phyloP scores from a whole-genome alignment of 1,139 yeast species.

The Kodamaea anthophila region DNA sequence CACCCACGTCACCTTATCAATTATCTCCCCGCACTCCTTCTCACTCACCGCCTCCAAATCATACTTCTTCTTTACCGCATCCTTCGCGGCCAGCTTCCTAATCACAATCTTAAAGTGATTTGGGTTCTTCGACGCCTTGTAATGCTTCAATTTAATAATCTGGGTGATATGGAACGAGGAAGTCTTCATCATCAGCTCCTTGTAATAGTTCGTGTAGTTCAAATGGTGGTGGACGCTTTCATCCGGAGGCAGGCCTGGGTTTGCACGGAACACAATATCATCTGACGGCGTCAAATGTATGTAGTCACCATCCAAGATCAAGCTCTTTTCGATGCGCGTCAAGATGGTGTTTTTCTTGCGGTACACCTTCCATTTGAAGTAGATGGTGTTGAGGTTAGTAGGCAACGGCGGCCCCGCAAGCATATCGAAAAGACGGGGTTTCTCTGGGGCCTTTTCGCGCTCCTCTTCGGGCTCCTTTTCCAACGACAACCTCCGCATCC shows the following conservation, averaged over 20 bases:
- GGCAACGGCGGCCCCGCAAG: constrained; percentile 33
- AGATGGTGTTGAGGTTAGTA: constrained; percentile 32
- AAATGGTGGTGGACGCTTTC: constrained; percentile 48
- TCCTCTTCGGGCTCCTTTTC: not conserved
- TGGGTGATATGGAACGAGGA: constrained; percentile 84
- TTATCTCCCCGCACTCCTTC: constrained; percentile 67
- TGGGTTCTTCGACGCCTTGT: constrained; percentile 58
- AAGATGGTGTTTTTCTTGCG: constrained; percentile 82
- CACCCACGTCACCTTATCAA: constrained; percentile 55
- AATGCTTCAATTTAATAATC: constrained; percentile 69
- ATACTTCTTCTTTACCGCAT: constrained; percentile 56
- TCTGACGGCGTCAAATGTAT: constrained; percentile 83
- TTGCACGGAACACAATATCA: constrained; percentile 46
- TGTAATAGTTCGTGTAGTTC: constrained; percentile 38
- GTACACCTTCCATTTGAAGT: constrained; percentile 70
- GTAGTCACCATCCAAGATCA: constrained; percentile 91
- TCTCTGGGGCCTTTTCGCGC: not conserved
- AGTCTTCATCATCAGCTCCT: constrained; percentile 58
- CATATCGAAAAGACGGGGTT: constrained; percentile 32
- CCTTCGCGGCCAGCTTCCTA: constrained; percentile 44
- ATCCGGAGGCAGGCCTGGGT: constrained; percentile 30
- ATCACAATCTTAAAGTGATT: constrained; percentile 78
- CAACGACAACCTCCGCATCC: not conserved
- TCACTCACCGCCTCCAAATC: constrained; percentile 72
- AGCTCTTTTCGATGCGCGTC: constrained; percentile 71